phyloP scores from a whole-genome alignment of 192 early-diverging fungal genomes.

The Coemansia sp. region DNA sequence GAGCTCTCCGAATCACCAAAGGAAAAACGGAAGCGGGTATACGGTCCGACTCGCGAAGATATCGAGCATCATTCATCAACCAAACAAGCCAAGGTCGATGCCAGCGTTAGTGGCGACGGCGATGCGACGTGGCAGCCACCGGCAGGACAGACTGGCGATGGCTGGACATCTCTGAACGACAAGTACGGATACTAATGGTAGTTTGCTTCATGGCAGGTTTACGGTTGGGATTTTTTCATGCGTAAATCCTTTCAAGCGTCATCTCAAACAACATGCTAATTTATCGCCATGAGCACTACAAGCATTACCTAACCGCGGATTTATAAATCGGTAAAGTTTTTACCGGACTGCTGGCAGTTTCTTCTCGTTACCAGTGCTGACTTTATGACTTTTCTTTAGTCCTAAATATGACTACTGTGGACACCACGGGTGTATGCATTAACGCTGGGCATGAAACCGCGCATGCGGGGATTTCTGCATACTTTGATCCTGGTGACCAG shows the following conservation, averaged over 20 bases:
- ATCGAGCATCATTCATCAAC: neutral
- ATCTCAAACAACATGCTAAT: too few species aligned
- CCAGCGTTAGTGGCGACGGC: neutral
- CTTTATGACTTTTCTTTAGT: too few species aligned
- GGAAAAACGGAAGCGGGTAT: conserved; percentile 10
- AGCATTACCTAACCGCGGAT: too few species aligned
- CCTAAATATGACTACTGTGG: neutral
- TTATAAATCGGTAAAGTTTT: too few species aligned
- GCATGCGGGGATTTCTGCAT: neutral
- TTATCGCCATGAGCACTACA: too few species aligned
- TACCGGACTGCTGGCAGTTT: too few species aligned
- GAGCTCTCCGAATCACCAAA: neutral
- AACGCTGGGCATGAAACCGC: neutral
- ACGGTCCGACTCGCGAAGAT: conserved; percentile 13
- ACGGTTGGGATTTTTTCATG: too few species aligned
- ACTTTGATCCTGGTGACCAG: neutral
- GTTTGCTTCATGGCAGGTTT: too few species aligned
- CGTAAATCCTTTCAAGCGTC: too few species aligned
- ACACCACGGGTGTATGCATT: neutral
- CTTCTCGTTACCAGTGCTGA: too few species aligned
- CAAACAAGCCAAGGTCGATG: neutral
- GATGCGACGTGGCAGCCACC: conserved; percentile 41
- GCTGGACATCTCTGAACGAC: conserved; percentile 42
- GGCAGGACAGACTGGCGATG: conserved; percentile 38
- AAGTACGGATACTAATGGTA: conserved; percentile 50